These are phyloP conservation scores for Fusarium acutatum DNA, from an alignment of 2,329 filamentous ascomycete species.

Conservation along the genomic window DNA sequence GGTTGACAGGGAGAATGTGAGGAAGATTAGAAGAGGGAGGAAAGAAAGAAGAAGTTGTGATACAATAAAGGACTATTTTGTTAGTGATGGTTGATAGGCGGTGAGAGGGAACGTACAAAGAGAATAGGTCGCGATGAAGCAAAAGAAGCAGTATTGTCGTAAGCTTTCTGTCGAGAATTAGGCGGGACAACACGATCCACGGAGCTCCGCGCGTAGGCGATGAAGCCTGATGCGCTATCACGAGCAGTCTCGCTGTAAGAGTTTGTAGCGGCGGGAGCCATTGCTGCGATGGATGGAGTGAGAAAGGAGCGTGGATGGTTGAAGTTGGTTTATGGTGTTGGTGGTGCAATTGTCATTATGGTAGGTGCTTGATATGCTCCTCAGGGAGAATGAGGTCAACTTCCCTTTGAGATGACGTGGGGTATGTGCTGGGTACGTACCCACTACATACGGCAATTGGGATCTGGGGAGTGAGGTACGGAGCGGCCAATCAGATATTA, in stretches of 20 bases:
- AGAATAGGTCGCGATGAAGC: constrained; percentile 72
- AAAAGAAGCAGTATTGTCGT: constrained; percentile 63
- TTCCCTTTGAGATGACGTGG: constrained; percentile 16
- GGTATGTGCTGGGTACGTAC: constrained; percentile 20
- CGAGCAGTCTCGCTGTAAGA: constrained; percentile 40
- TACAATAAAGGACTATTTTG: constrained; percentile 69
- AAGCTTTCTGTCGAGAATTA: constrained; percentile 64
- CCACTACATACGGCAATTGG: background rate
- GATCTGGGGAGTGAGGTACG: background rate
- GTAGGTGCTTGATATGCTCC: background rate
- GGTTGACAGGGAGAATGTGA: constrained; percentile 70
- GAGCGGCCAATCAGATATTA: constrained; percentile 6
- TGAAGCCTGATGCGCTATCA: constrained; percentile 48
- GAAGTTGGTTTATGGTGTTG: background rate
- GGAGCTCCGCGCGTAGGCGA: constrained; percentile 54
- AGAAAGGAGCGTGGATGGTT: background rate
- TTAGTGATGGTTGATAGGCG: background rate
- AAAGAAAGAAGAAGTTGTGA: constrained; percentile 71
- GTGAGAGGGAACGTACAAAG: constrained; percentile 61
- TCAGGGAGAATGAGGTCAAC: background rate
- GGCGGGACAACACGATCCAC: constrained; percentile 66
- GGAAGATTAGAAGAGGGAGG: constrained; percentile 74
- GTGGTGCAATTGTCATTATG: constrained; percentile 10
- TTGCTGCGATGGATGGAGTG: background rate
- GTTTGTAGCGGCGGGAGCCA: constrained; percentile 18